Conservation (phyloP, 805 yeast species). For the Saccharomycopsis vini region DNA sequence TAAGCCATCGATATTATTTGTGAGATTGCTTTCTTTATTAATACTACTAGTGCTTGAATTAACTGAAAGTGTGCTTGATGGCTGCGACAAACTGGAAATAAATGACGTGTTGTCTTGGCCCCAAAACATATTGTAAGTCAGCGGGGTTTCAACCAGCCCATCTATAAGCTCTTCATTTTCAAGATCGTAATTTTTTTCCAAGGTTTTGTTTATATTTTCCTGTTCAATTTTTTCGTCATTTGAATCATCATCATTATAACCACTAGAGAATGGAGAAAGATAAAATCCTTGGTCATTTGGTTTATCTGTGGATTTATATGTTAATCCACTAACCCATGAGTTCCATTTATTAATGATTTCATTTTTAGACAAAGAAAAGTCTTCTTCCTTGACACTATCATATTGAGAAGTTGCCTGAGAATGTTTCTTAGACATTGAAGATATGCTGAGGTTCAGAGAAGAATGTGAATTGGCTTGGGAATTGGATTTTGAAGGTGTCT, state of each 20-base stretch:
- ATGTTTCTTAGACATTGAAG: neutral
- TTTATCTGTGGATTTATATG: constrained; percentile 4
- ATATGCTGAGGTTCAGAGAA: too few species aligned
- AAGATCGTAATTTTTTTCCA: neutral
- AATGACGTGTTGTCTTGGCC: neutral
- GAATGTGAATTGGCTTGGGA: neutral
- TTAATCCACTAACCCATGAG: constrained; percentile 8
- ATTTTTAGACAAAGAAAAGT: constrained; percentile 1
- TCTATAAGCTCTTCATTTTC: too few species aligned
- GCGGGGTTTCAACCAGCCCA: too few species aligned
- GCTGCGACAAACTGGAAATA: constrained; percentile 3
- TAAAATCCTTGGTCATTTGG: constrained; percentile 19
- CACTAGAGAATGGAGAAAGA: neutral
- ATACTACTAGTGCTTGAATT: too few species aligned
- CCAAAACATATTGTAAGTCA: too few species aligned
- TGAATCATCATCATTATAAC: neutral
- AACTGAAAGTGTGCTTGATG: constrained; percentile 1
- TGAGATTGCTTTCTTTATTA: too few species aligned
- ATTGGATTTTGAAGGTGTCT: neutral
- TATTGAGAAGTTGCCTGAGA: too few species aligned
- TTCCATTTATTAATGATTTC: constrained; percentile 13
- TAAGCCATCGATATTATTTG: too few species aligned
- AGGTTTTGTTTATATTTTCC: neutral
- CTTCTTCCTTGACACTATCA: constrained; percentile 6
- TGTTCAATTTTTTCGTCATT: neutral